Base-by-base conservation (phyloP, 2,329 filamentous ascomycete species). In the Paraconiothyrium brasiliense region DNA sequence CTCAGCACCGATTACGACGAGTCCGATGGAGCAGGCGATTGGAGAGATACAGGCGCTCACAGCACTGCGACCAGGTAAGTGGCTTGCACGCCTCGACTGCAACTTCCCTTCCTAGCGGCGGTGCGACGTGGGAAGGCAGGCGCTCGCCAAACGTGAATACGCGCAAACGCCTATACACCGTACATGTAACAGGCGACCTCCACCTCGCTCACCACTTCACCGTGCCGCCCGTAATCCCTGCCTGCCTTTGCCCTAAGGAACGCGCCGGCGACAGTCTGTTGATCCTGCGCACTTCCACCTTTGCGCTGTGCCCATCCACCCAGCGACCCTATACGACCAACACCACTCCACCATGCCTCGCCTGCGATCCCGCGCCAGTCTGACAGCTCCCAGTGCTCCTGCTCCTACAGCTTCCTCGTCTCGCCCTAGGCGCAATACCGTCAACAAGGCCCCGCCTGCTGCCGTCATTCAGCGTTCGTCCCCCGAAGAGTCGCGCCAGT, bases 401-500 rank as follows among this genome's bases (percentile, higher is more conserved):
- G 64, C 78, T 61, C 64, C 78, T 60, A 73, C 77, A 9, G 70
- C 75, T 37, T 77, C 73, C 39, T 75, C 76, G n/a, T 74, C 76
- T 30, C 76, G 78, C 60, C 72, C 78, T 1, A 71, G 77, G 50
- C 77, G 79, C 63, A 74, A 74, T 50, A 74, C 71, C 32, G 70
- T 74, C 51, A 73, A 74, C 60, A 73, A 74, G 67, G 65, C 74
- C 47, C 70, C 75, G 41, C 70, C 74, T 35, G 67, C 77, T 10
- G 76, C 77, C 52, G 70, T 76, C 51, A 77, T 81, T 58, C 74
- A 80, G 67, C 74, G 75, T 60, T 75, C 74, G 51, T 77, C 79
- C 48, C 79, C 80, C 61, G 76, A 81, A 55, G 77, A 79, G 61
- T 77, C 77, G 46, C 80, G 79, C 62, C 80, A 79, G 61, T 82